phyloP scores from a whole-genome alignment of 2,329 filamentous ascomycete species.

The Clarireedia monteithiana region DNA sequence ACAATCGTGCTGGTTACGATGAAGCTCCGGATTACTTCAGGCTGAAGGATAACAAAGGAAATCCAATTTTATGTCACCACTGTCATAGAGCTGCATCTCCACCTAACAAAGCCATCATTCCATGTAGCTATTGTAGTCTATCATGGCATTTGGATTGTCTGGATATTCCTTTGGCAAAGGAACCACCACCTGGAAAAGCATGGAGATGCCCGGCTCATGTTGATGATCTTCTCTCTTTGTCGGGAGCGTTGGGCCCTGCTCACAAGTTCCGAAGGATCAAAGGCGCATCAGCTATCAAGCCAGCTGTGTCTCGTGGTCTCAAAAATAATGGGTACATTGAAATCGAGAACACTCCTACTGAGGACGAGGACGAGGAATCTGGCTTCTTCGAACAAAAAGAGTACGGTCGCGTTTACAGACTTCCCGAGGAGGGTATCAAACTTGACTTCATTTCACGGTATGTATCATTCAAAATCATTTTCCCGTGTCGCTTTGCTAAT shows the following conservation, averaged over 20 bases:
- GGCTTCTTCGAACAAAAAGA: constrained; percentile 51
- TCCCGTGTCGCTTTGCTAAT: background rate
- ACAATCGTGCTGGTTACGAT: constrained; percentile 43
- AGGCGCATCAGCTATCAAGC: constrained; percentile 42
- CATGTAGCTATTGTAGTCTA: constrained; percentile 74
- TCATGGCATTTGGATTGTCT: constrained; percentile 92
- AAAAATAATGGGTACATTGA: constrained; percentile 67
- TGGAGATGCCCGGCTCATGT: constrained; percentile 89
- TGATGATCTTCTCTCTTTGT: constrained; percentile 62
- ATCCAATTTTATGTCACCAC: constrained; percentile 66
- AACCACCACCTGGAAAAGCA: constrained; percentile 62
- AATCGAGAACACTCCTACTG: constrained; percentile 52
- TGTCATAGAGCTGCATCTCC: constrained; percentile 61
- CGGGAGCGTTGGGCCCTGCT: constrained; percentile 47
- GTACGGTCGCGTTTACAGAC: constrained; percentile 57
- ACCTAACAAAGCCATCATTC: constrained; percentile 63
- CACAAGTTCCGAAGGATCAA: constrained; percentile 56
- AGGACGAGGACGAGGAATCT: constrained; percentile 37
- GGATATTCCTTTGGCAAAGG: constrained; percentile 72
- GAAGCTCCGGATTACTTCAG: constrained; percentile 60
- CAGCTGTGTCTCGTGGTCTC: constrained; percentile 53
- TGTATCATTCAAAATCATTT: constrained; percentile 24
- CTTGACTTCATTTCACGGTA: constrained; percentile 64
- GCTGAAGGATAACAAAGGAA: constrained; percentile 63
- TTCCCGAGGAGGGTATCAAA: constrained; percentile 58